Base-by-base conservation (phyloP, 768 basidiomycete genomes). In the Collybiopsis luxurians region DNA sequence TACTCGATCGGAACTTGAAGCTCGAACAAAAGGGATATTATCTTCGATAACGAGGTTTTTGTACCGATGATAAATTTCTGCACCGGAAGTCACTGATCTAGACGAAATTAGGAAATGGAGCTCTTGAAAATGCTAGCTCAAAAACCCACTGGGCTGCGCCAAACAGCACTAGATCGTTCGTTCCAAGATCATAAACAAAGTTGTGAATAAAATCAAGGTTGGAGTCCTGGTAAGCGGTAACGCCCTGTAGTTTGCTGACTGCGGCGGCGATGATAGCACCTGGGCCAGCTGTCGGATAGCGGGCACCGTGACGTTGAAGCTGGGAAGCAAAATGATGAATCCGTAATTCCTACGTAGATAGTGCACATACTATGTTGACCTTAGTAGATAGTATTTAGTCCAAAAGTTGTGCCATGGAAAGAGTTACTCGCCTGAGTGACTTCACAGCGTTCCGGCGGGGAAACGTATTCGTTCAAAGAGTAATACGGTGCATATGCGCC, bases 261-360 rank as follows among this genome's bases (percentile, higher is more conserved):
- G 86, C 77, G 3, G 64, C 58, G 17, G 68, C 59, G 10, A 89
- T 88, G 27, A 59, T 55, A 10, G 63, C 61, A 1, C 76, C 66
- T 11, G 81, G 77, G 1, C 76, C 75, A 0, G 65, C 61, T 0
- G 90, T 92, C 0, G 92, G 92, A 62, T 78, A 92, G 30, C 92
- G 82, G 1, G 89, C 83, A 2, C 90, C 91, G 64, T 95, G 92
- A 11, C 92, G 77, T 70, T 92, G 87, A 9, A 95, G 73, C 90
- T 92, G 53, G 19, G 17, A 12, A 46, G 17, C 26, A 15, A 31
- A 28, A 10, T 39, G 38, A 15, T 59, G 10, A 56, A 36, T 27
- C 45, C 39, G 45, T n/a, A 15, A 34, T 57, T 44, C 19, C n/a
- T 24, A 42, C 53, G 21, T 21, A 40, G 27, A 38, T 26, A n/a